Evolutionary conservation across 2,329 filamentous ascomycete species (phyloP).

Genomic region (Magnaporthiopsis incrustans): DNA sequence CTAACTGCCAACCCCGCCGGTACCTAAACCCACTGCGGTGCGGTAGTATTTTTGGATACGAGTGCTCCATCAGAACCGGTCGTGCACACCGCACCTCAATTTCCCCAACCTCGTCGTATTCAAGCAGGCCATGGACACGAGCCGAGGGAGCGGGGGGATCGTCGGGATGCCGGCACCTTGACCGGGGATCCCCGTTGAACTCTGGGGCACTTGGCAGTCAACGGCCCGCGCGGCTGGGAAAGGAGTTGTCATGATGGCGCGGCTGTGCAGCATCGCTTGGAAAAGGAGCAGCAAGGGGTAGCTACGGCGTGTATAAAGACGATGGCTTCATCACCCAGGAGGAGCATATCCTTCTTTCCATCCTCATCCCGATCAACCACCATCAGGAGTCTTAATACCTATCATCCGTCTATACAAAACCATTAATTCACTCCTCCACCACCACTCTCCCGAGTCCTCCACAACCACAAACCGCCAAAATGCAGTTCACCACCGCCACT

Average conservation of each 20-base stretch:
- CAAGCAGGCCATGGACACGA: background rate
- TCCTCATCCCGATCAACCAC: background rate
- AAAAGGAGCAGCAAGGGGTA: background rate
- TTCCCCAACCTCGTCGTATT: background rate
- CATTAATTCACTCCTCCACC: background rate
- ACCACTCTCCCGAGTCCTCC: background rate
- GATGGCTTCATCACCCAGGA: background rate
- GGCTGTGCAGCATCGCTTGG: background rate
- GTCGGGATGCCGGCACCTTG: background rate
- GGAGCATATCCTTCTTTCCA: background rate
- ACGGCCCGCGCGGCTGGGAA: background rate
- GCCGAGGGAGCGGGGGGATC: background rate
- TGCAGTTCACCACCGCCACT: constrained; percentile 7
- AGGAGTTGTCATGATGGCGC: background rate
- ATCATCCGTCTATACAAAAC: background rate
- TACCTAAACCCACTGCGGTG: background rate
- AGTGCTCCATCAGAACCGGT: background rate
- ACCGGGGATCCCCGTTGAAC: too few relatives aligned
- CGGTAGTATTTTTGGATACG: background rate
- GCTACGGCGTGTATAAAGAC: background rate
- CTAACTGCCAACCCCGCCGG: too few relatives aligned
- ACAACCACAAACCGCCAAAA: background rate
- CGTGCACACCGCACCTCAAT: background rate
- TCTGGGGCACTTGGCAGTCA: background rate
- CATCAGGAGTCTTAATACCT: background rate